Base-by-base conservation (phyloP, 129 eudicot genomes). In the Flaveria ramosissima region DNA sequence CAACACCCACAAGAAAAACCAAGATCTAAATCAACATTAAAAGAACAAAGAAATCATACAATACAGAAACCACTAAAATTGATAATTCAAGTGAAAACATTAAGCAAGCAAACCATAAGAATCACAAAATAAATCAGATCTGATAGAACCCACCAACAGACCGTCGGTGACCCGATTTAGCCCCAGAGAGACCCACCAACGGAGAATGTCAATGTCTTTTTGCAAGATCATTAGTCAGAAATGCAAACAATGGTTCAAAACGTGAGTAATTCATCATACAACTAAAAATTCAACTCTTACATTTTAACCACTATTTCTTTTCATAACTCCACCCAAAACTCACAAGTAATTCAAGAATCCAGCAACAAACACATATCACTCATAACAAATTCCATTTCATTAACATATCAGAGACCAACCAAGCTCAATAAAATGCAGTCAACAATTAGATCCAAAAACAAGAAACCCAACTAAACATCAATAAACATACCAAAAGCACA, bases 371-470 rank as follows among this genome's bases (percentile, higher is more conserved):
- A n/a, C 50, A 36, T 2, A 24, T 36, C 45, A 63, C 32, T 63
- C 21, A 63, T 63, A 63, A 14, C 20, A 32, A 63, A 63, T 15
- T 30, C 23, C 14, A 63, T 32, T 30, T 63, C 46, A 63, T 63
- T 32, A 27, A 32, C 39, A 32, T 32, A 32, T 32, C 39, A 32
- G 7, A 32, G 6, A 32, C 15, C 45, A 63, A 30, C 6, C 53
- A 77, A 67, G 68, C 65, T 53, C 56, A 67, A 65, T 3, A 27
- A 45, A 13, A 71, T 50, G 23, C 42, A 69, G 23, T 16, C 21
- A 69, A 12, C 14, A 17, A 48, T 42, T 43, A 27, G 45, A 73
- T 59, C 43, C 70, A 53, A 4, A 43, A 74, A 74, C n/a, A n/a
- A 62, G 11, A 0, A 46, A 75, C n/a, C n/a, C n/a, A n/a, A n/a